Evolutionary conservation across 1,139 yeast genomes (phyloP).

Genomic region (Geotrichum europaeum): DNA sequence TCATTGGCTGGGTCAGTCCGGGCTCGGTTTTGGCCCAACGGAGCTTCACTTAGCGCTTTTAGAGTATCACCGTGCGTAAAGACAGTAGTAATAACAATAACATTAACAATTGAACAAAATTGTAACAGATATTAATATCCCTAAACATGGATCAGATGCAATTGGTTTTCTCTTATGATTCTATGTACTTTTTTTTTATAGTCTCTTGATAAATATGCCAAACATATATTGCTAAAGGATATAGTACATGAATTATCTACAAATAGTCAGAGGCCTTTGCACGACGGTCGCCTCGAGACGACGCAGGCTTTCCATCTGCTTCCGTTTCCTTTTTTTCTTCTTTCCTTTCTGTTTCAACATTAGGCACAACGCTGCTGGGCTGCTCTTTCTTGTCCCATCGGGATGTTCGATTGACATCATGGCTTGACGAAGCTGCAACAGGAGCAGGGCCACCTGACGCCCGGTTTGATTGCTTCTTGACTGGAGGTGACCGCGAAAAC

Average conservation of each 20-base stretch:
- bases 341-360: conserved; percentile 8
- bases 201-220: not conserved
- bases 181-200: too few species aligned
- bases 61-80: too few species aligned
- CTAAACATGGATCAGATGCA: too few species aligned
- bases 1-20: not conserved
- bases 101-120: too few species aligned
- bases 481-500: conserved; percentile 6
- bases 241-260: not conserved
- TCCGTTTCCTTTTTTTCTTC: not conserved
- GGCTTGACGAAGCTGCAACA: not conserved
- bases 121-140: too few species aligned
- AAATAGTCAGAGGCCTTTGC: conserved; percentile 14
- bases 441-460: not conserved
- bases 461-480: not conserved
- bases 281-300: conserved; percentile 7
- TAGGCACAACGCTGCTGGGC: not conserved
- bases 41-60: not conserved
- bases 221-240: not conserved
- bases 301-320: conserved; percentile 6
- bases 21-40: not conserved
- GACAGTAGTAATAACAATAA: too few species aligned
- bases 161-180: too few species aligned
- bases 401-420: not conserved
- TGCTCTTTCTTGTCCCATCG: not conserved